Percentiles rank a stretch among this genome's conserved stretches.
phyloP scores from a whole-genome alignment of 2,329 filamentous ascomycete species.

The Zopfia rhizophila region DNA sequence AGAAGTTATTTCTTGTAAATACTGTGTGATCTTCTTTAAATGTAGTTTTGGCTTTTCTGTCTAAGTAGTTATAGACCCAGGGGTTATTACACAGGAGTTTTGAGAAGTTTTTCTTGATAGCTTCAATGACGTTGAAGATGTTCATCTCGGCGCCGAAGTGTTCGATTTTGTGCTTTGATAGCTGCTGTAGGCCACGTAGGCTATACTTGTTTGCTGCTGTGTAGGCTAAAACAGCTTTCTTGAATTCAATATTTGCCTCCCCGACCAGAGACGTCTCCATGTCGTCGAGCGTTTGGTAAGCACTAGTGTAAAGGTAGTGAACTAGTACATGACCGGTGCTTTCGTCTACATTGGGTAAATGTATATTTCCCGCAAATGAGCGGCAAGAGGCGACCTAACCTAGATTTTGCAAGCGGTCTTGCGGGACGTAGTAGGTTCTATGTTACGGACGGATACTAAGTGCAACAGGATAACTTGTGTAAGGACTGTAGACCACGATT shows the following conservation, averaged over 20 bases:
- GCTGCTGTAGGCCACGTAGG: constrained; percentile 22
- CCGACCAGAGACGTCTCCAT: constrained; percentile 2
- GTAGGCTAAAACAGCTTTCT: constrained; percentile 26
- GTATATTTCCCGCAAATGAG: constrained; percentile 7
- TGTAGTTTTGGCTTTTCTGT: constrained; percentile 15
- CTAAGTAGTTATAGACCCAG: constrained; percentile 26
- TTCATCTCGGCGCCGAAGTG: constrained; percentile 11
- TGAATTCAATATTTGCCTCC: constrained; percentile 23
- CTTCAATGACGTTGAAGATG: constrained; percentile 22
- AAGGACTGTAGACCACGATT: constrained; percentile 20
- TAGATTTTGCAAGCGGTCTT: constrained; percentile 17
- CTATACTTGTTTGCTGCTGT: constrained; percentile 18
- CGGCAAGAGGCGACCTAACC: constrained; percentile 4
- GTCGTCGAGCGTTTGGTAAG: constrained; percentile 35
- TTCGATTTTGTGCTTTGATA: constrained; percentile 21
- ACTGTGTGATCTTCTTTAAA: constrained; percentile 22
- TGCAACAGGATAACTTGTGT: constrained; percentile 8
- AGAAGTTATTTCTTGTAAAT: constrained; percentile 19
- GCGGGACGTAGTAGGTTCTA: constrained; percentile 14
- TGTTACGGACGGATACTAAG: constrained; percentile 11
- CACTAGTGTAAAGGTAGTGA: constrained; percentile 38
- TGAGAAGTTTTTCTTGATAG: constrained; percentile 19
- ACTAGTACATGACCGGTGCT: constrained; percentile 31
- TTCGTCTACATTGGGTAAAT: constrained; percentile 25
- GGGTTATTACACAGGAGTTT: constrained; percentile 10